Evolutionary conservation across 2,329 filamentous ascomycete species (phyloP).

Genomic region (Exophiala mesophila): DNA sequence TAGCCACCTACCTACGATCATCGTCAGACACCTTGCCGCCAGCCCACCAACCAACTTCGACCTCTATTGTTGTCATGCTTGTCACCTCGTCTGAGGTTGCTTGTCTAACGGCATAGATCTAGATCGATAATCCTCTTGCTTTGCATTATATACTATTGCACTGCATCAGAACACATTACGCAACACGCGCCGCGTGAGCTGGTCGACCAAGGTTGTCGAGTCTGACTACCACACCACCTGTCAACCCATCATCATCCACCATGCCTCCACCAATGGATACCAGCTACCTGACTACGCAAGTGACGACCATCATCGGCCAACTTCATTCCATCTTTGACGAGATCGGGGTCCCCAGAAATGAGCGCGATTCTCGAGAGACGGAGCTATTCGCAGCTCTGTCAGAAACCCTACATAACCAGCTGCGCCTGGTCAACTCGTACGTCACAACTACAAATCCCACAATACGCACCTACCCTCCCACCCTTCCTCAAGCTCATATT

Average conservation of each 20-base stretch:
- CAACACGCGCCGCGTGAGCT: too few species aligned
- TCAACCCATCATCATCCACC: constrained; percentile 3
- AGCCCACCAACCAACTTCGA: not conserved
- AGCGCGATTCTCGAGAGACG: constrained; percentile 81
- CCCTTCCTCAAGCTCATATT: constrained; percentile 2
- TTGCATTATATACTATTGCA: constrained; percentile 19
- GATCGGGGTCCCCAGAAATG: constrained; percentile 90
- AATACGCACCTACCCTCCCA: too few species aligned
- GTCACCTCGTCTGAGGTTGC: constrained; percentile 5
- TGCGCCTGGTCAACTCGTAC: constrained; percentile 70
- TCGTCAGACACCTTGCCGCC: too few species aligned
- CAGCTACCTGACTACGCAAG: constrained; percentile 87
- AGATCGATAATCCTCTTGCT: constrained; percentile 8
- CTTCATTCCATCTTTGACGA: constrained; percentile 95
- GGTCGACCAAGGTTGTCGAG: too few species aligned
- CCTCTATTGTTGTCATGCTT: constrained; percentile 1
- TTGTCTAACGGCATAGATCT: constrained; percentile 3
- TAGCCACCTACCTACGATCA: not conserved
- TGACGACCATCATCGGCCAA: constrained; percentile 88
- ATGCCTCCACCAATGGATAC: constrained; percentile 65
- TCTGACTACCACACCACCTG: too few species aligned
- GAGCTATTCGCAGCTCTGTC: constrained; percentile 93
- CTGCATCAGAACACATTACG: constrained; percentile 8
- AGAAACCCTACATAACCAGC: constrained; percentile 84
- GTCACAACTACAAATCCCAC: too few species aligned